Percentiles rank a stretch among this genome's conserved stretches.
These are phyloP conservation scores for Mucor velutinosus DNA, from an alignment of 371 early-diverging fungal species.

Conservation along the genomic window DNA sequence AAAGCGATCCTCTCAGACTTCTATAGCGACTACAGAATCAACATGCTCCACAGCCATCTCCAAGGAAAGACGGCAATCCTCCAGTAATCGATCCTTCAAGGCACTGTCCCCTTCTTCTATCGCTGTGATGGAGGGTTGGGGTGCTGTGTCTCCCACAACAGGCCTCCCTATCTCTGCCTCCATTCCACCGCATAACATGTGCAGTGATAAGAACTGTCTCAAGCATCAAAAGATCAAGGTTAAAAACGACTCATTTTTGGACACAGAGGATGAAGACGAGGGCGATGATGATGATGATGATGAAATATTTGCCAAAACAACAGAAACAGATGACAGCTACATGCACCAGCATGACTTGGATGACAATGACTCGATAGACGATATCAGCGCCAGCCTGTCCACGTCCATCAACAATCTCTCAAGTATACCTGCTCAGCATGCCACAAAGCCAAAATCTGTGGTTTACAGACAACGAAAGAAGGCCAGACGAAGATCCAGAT, in stretches of 20 bases:
- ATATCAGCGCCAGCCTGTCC: not conserved
- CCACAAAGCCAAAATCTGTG: not conserved
- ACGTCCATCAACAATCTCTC: not conserved
- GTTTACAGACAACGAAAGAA: not conserved
- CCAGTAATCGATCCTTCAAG: not conserved
- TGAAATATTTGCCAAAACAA: not conserved
- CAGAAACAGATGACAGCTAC: not conserved
- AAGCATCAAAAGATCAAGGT: not conserved
- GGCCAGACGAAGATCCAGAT: not conserved
- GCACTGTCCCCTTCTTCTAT: constrained; percentile 32
- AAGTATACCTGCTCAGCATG: not conserved
- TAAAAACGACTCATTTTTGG: not conserved
- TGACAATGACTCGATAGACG: not conserved
- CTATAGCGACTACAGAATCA: not conserved
- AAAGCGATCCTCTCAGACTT: constrained; percentile 9
- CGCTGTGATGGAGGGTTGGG: constrained; percentile 40
- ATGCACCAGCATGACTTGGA: not conserved
- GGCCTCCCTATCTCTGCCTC: constrained; percentile 34
- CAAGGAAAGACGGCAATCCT: constrained; percentile 3
- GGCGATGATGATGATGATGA: not conserved
- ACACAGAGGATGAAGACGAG: not conserved
- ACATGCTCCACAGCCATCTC: not conserved
- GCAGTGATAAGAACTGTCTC: constrained; percentile 20
- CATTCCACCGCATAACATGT: constrained; percentile 28
- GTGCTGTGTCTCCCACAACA: constrained; percentile 35